A percentile compares a stretch with the other conserved stretches of the same genome.
Evolutionary conservation across 2,329 filamentous ascomycete genomes (phyloP).

Genomic region (Cercospora canescens): DNA sequence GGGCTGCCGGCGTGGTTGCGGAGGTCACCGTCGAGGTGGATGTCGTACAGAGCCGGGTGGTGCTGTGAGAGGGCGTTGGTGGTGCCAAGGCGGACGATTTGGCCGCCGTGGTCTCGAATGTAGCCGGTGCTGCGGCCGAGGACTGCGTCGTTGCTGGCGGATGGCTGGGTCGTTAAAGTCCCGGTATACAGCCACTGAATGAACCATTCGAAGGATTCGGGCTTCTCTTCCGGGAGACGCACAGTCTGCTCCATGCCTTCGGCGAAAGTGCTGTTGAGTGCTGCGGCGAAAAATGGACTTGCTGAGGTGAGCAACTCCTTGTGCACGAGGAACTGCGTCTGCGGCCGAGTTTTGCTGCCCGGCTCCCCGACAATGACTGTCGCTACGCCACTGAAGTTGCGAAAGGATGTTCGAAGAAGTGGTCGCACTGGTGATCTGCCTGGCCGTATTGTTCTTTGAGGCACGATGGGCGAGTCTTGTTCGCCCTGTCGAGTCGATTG

Average conservation of each 20-base stretch:
- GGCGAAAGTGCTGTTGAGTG: slow-evolving; percentile 49
- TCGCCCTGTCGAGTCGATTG: slow-evolving; percentile 25
- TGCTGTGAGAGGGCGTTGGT: not conserved
- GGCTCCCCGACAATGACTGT: slow-evolving; percentile 42
- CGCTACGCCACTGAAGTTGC: slow-evolving; percentile 43
- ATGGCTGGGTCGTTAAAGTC: slow-evolving; percentile 32
- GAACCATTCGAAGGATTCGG: slow-evolving; percentile 51
- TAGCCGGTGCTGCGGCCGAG: not conserved
- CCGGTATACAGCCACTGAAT: slow-evolving; percentile 54
- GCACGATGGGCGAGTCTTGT: slow-evolving; percentile 14
- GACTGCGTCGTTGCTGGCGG: slow-evolving; percentile 9
- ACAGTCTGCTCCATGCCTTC: slow-evolving; percentile 47
- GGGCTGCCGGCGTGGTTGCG: slow-evolving; percentile 49
- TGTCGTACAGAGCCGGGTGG: slow-evolving; percentile 12
- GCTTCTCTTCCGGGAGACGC: slow-evolving; percentile 45
- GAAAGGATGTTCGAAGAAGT: slow-evolving; percentile 39
- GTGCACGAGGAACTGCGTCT: slow-evolving; percentile 48
- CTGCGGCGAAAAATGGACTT: slow-evolving; percentile 54
- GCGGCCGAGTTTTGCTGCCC: slow-evolving; percentile 26
- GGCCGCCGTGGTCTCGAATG: slow-evolving; percentile 10
- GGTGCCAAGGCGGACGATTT: slow-evolving; percentile 8
- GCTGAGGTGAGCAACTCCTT: slow-evolving; percentile 48
- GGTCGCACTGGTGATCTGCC: slow-evolving; percentile 32
- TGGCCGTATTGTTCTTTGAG: slow-evolving; percentile 14
- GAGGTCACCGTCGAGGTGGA: slow-evolving; percentile 36